Evolutionary conservation across 371 early-diverging fungal genomes (phyloP), one percentile per base, ranked within the genome.

Genomic region (Mortierella sp.): DNA sequence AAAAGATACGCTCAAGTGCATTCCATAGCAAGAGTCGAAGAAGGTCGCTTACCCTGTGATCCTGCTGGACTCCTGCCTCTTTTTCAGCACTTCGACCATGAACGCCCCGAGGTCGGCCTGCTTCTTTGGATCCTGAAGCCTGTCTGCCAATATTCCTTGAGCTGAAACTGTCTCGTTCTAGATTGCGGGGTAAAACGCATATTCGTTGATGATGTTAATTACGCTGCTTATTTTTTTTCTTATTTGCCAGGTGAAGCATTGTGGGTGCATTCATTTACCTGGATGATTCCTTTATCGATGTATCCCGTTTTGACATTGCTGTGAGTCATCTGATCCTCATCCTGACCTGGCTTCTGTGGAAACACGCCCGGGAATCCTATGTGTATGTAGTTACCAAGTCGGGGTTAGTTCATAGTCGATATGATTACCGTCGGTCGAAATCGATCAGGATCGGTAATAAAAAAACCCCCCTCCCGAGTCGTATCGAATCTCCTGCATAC

Each of bases 231-330:
- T 29, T 70, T 14, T 34, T 26, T 19, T 9, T 34, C 22, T 16
- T 24, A 10, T 53, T 71, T 78, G 31, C 65, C 44, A 9, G 83
- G 69, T 2, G 81, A 39, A n/a, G 67, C 63, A 70, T 82, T 74
- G 31, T n/a, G n/a, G n/a, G n/a, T n/a, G n/a, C n/a, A n/a, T n/a
- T n/a, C n/a, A n/a, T n/a, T 64, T 37, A 90, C 85, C 40, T 90
- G 89, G 43, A 84, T 85, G 74, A 83, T 76, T 22, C 84, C 79
- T 47, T 83, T 83, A 53, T 94, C 93, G 2, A 89, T 87, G 69
- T 90, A 93, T 31, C 95, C 95, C 69, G 90, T 89, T n/a, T 94
- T 91, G 31, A 95, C 92, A 71, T 91, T 92, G 39, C 88, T 86
- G 70, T 91, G 91, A 7, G 89, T 93, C 83, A 94, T 83, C 39